A percentile compares a stretch with the other conserved stretches of the same genome.
These are phyloP conservation scores for Termitomyces sp. DNA, from an alignment of 768 basidiomycete genomes.

Conservation along the genomic window DNA sequence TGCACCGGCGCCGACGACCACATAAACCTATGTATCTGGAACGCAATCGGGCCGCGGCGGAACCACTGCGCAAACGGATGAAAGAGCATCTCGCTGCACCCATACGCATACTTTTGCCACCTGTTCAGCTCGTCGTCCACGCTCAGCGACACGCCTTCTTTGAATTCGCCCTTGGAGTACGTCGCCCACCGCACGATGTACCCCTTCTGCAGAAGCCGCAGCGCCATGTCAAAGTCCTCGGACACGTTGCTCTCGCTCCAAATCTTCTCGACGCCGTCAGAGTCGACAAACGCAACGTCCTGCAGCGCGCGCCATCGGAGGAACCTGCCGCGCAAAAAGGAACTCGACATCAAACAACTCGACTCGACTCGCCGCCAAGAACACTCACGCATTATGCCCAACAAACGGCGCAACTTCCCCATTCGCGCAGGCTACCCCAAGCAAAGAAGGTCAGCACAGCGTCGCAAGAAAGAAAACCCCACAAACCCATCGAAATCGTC, in stretches of 20 bases:
- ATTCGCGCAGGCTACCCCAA: conserved; percentile 58
- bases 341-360: too few relatives aligned
- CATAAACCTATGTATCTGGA: conserved; percentile 67
- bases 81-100: conserved; percentile 71
- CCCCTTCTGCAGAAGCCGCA: conserved; percentile 54
- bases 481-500: conserved; percentile 67
- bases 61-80: conserved; percentile 77
- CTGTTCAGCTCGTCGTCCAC: conserved; percentile 85
- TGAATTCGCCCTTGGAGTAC: conserved; percentile 80
- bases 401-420: conserved; percentile 81
- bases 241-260: conserved; percentile 77
- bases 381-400: conserved; percentile 63
- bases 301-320: conserved; percentile 83
- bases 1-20: conserved; percentile 74
- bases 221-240: conserved; percentile 80
- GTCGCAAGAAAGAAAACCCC: conserved; percentile 14
- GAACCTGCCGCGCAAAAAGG: conserved; percentile 32
- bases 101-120: conserved; percentile 79
- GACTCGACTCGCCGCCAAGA: too few relatives aligned
- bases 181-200: conserved; percentile 81
- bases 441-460: conserved; percentile 17
- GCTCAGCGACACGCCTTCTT: conserved; percentile 87
- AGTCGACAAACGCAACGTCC: conserved; percentile 71
- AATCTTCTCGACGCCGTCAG: conserved; percentile 62
- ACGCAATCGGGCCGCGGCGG: conserved; percentile 69